A percentile compares a stretch with the other conserved stretches of the same genome.
Conservation (phyloP, 106 monocot genomes). For the Dioscorea zingiberensis region DNA sequence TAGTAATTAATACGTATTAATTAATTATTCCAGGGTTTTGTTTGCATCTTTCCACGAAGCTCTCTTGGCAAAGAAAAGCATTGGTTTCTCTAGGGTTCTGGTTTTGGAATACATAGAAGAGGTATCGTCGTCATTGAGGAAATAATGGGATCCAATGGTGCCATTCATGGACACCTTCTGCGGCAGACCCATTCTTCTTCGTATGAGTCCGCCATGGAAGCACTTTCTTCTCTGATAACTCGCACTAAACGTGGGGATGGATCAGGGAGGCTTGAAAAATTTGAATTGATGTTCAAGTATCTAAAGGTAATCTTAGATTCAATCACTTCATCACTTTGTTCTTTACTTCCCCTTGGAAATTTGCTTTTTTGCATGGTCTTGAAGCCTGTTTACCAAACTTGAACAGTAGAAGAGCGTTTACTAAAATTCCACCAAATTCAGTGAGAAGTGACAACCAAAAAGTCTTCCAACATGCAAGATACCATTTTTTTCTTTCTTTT, state of each 20-base stretch:
- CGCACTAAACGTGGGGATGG: constrained; percentile 33
- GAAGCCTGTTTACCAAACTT: neutral
- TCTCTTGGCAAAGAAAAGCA: too few species aligned
- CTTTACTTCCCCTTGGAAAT: neutral
- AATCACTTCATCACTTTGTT: neutral
- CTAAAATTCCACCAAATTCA: too few species aligned
- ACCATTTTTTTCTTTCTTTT: too few species aligned
- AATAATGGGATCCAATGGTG: constrained; percentile 21
- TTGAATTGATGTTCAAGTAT: constrained; percentile 44
- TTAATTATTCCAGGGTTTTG: too few species aligned
- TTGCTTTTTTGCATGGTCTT: neutral
- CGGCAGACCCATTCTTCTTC: constrained; percentile 23
- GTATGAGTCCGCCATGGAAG: constrained; percentile 66
- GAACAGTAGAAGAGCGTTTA: too few species aligned
- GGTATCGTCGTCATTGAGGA: too few species aligned
- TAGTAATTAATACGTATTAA: too few species aligned
- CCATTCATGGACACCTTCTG: constrained; percentile 4
- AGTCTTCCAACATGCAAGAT: too few species aligned
- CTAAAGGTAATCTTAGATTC: constrained; percentile 32
- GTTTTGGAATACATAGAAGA: too few species aligned
- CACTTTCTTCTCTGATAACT: constrained; percentile 65
- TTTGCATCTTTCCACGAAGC: too few species aligned
- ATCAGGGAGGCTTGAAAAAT: constrained; percentile 29
- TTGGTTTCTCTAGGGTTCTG: too few species aligned
- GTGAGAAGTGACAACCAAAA: too few species aligned